Percentiles rank a stretch among this genome's conserved stretches.
phyloP scores from a whole-genome alignment of 352 stramenopile species.

The Pythium grandisporangium region DNA sequence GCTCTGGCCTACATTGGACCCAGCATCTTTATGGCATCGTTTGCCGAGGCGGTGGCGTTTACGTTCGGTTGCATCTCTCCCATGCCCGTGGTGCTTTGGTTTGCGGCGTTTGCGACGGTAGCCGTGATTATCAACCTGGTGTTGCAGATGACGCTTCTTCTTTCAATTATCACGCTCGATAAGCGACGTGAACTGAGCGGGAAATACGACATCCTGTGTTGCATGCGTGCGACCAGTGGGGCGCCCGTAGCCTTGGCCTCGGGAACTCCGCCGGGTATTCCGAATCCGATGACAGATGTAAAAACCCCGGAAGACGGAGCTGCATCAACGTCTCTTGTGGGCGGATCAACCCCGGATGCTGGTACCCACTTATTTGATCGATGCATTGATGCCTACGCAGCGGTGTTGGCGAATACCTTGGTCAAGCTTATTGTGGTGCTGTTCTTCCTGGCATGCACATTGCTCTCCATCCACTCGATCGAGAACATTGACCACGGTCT shows the following conservation, averaged over 20 bases:
- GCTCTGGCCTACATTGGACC: conserved; percentile 38
- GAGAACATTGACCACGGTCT: conserved; percentile 46
- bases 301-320: neutral
- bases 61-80: conserved; percentile 40
- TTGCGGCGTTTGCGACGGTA: conserved; percentile 39
- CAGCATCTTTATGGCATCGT: conserved; percentile 41
- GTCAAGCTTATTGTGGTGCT: conserved; percentile 54
- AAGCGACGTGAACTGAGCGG: conserved; percentile 55
- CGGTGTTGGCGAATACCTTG: conserved; percentile 24
- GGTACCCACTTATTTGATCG: conserved; percentile 25
- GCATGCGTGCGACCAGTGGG: no score
- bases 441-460: conserved; percentile 30
- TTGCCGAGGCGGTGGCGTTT: conserved; percentile 37
- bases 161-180: conserved; percentile 50
- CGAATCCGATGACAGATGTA: neutral
- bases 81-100: conserved; percentile 57
- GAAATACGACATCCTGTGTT: conserved; percentile 54
- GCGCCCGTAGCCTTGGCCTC: no score
- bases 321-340: no score
- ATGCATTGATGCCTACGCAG: conserved; percentile 27
- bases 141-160: conserved; percentile 61
- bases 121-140: conserved; percentile 40
- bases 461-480: conserved; percentile 41
- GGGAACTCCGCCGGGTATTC: neutral
- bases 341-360: neutral